Conservation (phyloP, 139 green algal species). For the Chlamydomonas sphaeroides region DNA sequence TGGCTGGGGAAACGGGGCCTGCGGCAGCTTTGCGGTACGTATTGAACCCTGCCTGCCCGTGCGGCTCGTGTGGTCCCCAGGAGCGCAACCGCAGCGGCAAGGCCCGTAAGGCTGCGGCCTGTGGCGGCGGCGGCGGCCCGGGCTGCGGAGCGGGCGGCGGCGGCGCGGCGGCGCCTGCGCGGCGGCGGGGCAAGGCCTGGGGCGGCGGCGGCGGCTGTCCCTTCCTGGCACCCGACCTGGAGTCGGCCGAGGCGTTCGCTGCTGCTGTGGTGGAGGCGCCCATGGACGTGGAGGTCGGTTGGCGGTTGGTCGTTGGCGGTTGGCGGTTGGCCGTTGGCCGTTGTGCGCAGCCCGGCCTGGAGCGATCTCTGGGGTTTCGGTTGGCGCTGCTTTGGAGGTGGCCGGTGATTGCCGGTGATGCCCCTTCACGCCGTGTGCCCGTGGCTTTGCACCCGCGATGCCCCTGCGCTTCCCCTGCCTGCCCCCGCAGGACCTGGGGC, state of each 20-base stretch:
- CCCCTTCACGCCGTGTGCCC: too few species aligned
- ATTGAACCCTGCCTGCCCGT: too few species aligned
- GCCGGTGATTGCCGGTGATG: too few species aligned
- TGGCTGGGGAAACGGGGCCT: too few species aligned
- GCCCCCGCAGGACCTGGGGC: slow-evolving; percentile 74
- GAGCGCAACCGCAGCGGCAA: slow-evolving; percentile 11
- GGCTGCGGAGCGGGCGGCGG: neutral
- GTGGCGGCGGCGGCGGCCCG: neutral
- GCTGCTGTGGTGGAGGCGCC: slow-evolving; percentile 66
- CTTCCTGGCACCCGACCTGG: slow-evolving; percentile 37
- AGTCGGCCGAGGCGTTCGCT: slow-evolving; percentile 45
- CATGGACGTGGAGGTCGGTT: slow-evolving; percentile 88
- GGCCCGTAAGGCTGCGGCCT: neutral
- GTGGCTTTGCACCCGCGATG: too few species aligned
- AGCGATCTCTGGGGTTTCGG: too few species aligned
- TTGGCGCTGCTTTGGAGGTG: too few species aligned
- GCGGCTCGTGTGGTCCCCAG: too few species aligned
- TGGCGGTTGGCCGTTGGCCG: too few species aligned
- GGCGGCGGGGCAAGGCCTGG: neutral
- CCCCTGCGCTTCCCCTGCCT: neutral
- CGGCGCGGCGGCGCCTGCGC: neutral
- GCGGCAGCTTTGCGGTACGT: too few species aligned
- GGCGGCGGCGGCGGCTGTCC: slow-evolving; percentile 40
- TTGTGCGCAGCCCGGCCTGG: too few species aligned
- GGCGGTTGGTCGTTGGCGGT: neutral